A percentile compares a stretch with the other conserved stretches of the same genome.
Conservation (phyloP, 1,139 yeast species). For the Hyphopichia khmerensis region DNA sequence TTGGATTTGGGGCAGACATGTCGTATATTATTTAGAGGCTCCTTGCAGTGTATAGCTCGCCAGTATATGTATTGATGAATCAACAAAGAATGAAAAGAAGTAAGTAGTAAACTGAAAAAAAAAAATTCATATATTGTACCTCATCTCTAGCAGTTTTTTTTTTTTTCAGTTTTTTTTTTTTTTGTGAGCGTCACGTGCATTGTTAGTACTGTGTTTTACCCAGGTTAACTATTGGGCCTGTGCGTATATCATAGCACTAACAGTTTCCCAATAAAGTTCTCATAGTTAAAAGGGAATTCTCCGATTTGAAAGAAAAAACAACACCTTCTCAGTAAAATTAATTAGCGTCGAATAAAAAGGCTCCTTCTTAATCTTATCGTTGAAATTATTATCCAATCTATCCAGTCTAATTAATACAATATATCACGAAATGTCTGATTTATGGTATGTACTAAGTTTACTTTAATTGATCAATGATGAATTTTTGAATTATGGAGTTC, state of each 20-base stretch:
- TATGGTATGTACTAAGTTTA: conserved; percentile 49
- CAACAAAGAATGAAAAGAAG: background rate
- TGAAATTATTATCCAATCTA: background rate
- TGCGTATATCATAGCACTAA: background rate
- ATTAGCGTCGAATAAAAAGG: background rate
- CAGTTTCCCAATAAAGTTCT: background rate
- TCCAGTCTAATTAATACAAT: background rate
- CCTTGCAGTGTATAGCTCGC: conserved; percentile 60
- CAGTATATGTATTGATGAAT: conserved; percentile 22
- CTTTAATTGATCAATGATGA: background rate
- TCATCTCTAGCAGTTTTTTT: background rate
- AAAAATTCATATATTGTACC: too few relatives aligned
- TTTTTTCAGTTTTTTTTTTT: background rate
- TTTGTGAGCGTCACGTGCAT: conserved; percentile 1
- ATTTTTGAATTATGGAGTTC: too few relatives aligned
- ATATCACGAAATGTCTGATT: conserved; percentile 44
- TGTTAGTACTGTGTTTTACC: background rate
- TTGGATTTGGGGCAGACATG: conserved; percentile 83
- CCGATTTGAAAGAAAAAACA: background rate
- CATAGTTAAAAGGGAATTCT: background rate
- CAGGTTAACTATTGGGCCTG: background rate
- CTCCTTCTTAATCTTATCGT: background rate
- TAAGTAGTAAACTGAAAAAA: too few relatives aligned
- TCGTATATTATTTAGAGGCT: conserved; percentile 41
- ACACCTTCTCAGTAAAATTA: background rate